phyloP scores from a whole-genome alignment of 2,329 filamentous ascomycete species.

The Cordyceps militaris region DNA sequence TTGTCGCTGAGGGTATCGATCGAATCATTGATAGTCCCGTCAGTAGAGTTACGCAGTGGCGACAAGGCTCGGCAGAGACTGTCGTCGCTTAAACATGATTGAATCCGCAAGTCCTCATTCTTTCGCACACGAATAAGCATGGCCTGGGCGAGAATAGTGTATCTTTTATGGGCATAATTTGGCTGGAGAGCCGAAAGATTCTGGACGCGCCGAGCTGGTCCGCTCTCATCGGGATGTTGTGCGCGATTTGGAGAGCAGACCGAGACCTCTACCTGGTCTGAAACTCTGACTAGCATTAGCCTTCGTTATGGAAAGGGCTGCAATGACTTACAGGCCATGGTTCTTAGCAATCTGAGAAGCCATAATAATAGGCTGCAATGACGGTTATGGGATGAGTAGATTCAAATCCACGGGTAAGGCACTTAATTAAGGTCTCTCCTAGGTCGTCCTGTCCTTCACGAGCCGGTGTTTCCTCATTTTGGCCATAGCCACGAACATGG shows the following conservation, averaged over 20 bases:
- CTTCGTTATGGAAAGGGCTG: neutral
- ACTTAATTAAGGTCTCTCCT: neutral
- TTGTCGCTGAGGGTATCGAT: neutral
- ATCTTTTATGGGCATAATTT: neutral
- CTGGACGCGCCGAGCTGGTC: neutral
- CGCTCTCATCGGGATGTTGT: neutral
- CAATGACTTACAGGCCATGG: neutral
- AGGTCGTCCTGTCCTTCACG: neutral
- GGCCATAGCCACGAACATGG: neutral
- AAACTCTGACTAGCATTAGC: neutral
- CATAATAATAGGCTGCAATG: neutral
- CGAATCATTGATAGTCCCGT: neutral
- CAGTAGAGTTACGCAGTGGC: neutral
- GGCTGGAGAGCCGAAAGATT: neutral
- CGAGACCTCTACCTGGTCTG: neutral
- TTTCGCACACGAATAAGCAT: neutral
- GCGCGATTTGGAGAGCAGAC: neutral
- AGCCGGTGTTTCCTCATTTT: neutral
- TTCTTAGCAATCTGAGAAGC: neutral
- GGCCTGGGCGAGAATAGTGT: neutral
- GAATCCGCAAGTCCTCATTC: neutral
- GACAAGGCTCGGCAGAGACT: neutral
- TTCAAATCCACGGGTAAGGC: neutral
- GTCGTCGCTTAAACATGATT: neutral
- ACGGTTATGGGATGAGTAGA: neutral